Evolutionary conservation across 208 protist species (phyloP), one percentile per base, ranked within the genome.

Genomic region (Herpetomonas samuelpessoai): DNA sequence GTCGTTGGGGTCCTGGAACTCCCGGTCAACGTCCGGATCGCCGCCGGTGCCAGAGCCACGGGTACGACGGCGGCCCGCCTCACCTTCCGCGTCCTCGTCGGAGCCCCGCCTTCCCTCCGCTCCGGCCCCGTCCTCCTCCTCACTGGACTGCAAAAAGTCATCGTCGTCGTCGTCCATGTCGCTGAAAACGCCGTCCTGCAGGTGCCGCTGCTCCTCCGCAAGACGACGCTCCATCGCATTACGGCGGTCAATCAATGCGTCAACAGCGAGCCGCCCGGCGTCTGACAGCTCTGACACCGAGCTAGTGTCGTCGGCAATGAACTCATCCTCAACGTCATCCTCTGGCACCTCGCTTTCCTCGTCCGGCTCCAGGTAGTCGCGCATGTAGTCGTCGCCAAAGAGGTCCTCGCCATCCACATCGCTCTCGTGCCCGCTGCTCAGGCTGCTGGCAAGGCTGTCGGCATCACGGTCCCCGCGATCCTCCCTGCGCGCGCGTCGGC

Each of bases 311-410:
- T 91, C 82, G 0, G 52, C 74, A 51, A 92, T 89, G 72, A 76
- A 91, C 53, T 92, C 84, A 18, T 88, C 71, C 49, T 82, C 71
- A 10, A 84, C 71, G 19, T 89, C 86, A 46, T 92, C 89, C 57
- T 87, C 86, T 0, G 71, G 22, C 25, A 70, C 66, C 52, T 92
- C 84, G 66, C 76, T 86, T 69, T 96, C 90, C 55, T 91, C 81
- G 35, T 93, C 87, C 2, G 78, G 78, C 30, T 83, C 61, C 22
- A 93, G 68, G 73, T 96, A 96, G 62, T 96, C 90, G 27, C 63
- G 79, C 78, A 93, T 91, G 71, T 83, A 96, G 70, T 93, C 81
- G 21, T 96, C 90, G 3, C 85, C 90, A 58, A 86, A 96, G 22
- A 96, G 78, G 65, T 96, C 90, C 65, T 96, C 90, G 48, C 90